Base-by-base conservation (phyloP, 2,329 filamentous ascomycete species). In the Colletotrichum zoysiae region DNA sequence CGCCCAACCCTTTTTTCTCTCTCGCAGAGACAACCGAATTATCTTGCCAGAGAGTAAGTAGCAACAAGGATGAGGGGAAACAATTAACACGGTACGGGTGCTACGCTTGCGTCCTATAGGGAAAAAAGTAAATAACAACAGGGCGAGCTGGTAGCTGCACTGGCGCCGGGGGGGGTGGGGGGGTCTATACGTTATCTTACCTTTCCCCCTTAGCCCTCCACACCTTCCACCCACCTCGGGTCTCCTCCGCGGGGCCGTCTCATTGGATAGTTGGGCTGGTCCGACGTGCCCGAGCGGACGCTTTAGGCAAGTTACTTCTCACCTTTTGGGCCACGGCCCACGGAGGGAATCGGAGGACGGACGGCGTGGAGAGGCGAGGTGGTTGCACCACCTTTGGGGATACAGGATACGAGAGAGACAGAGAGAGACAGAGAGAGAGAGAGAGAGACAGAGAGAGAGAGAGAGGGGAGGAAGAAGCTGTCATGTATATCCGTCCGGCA, bases 311-410 rank as follows among this genome's bases (percentile, higher is more conserved):
- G 61, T 51, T 50, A 20, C 46, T 51, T 51, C 44, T 53, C 42
- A 30, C 23, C 58, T 46, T 60, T 48, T 35, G 44, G 58, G 44
- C 61, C 40, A 68, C 55, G 69, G n/a, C 44, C 46, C 55, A 62
- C 69, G 65, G 70, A 64, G 65, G 59, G 60, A 59, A 55, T 60
- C 65, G 65, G 70, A 65, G 70, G 60, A 65, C 70, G 59, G 70
- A 69, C 55, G 59, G 51, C 53, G 30, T 30, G 30, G 30, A 30
- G 35, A 57, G 65, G 59, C 18, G 4, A 56, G 11, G 42, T 33
- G 55, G 30, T 50, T 33, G 33, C 33, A 23, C 11, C 57, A 23
- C 11, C 57, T 40, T 40, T 64, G 18, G 35, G 38, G 8, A n/a
- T 18, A 35, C 35, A 26, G 14, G 35, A 42, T 42, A 42, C 4